Evolutionary conservation across 805 yeast genomes (phyloP).

Genomic region (Pichia rugopelliculosa): DNA sequence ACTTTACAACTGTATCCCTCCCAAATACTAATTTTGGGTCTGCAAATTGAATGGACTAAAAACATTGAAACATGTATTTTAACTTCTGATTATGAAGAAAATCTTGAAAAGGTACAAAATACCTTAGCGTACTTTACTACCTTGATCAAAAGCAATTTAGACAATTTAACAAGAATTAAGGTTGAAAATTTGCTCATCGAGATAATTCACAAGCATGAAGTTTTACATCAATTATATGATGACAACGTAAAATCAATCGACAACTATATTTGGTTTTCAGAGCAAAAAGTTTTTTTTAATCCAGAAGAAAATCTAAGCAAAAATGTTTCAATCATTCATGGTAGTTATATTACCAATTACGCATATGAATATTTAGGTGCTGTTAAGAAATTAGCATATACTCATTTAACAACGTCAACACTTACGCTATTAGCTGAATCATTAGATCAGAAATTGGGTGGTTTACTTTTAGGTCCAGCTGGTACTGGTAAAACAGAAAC

Average conservation of each 20-base stretch:
- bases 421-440: conserved; percentile 71
- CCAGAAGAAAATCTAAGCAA: conserved; percentile 17
- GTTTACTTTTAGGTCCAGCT: conserved; percentile 91
- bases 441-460: conserved; percentile 67
- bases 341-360: conserved; percentile 45
- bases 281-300: conserved; percentile 42
- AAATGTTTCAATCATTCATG: conserved; percentile 42
- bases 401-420: conserved; percentile 61
- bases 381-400: conserved; percentile 64
- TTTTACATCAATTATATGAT: conserved; percentile 14
- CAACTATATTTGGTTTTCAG: conserved; percentile 40
- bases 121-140: neutral
- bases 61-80: conserved; percentile 26
- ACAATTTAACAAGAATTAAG: conserved; percentile 33
- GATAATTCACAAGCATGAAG: conserved; percentile 48
- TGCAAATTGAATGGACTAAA: conserved; percentile 52
- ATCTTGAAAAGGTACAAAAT: neutral
- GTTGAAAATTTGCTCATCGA: conserved; percentile 62
- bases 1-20: conserved; percentile 40
- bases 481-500: conserved; percentile 97
- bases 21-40: conserved; percentile 49
- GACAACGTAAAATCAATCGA: neutral
- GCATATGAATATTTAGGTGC: conserved; percentile 82
- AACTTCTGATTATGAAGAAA: neutral
- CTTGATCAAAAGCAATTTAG: conserved; percentile 24